A percentile compares a stretch with the other conserved stretches of the same genome.
phyloP scores from a whole-genome alignment of 2,329 filamentous ascomycete genomes.

The Dryadomyces quercivorus region DNA sequence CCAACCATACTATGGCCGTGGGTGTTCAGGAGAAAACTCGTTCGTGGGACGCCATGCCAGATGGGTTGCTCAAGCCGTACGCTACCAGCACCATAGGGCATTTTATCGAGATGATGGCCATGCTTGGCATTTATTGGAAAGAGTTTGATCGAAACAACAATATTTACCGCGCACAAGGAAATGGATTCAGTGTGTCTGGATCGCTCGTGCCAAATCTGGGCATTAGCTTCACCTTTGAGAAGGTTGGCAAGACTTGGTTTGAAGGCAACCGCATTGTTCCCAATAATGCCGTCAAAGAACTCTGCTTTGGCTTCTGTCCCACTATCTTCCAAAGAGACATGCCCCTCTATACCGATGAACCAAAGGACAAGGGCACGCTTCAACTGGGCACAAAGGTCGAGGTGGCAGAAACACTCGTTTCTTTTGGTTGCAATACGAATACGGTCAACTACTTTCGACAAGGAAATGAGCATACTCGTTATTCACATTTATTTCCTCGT shows the following conservation, averaged over 20 bases:
- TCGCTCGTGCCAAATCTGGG: slow-evolving; percentile 35
- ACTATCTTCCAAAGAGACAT: slow-evolving; percentile 34
- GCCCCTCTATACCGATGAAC: slow-evolving; percentile 25
- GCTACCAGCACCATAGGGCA: slow-evolving; percentile 44
- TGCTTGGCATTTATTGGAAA: slow-evolving; percentile 45
- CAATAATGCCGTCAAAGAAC: slow-evolving; percentile 37
- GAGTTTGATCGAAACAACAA: slow-evolving; percentile 42
- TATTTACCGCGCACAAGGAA: slow-evolving; percentile 41
- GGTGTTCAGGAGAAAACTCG: slow-evolving; percentile 31
- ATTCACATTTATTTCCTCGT: slow-evolving; percentile 38
- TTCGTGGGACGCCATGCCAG: slow-evolving; percentile 41
- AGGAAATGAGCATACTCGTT: slow-evolving; percentile 21
- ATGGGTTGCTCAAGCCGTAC: slow-evolving; percentile 33
- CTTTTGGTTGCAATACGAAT: slow-evolving; percentile 42
- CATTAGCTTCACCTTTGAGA: slow-evolving; percentile 40
- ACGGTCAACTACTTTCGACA: slow-evolving; percentile 32
- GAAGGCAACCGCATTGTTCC: slow-evolving; percentile 38
- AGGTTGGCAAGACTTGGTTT: slow-evolving; percentile 35
- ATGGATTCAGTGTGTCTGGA: slow-evolving; percentile 38
- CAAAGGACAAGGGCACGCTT: slow-evolving; percentile 29
- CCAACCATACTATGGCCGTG: slow-evolving; percentile 27
- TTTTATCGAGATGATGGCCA: slow-evolving; percentile 39
- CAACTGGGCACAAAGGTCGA: slow-evolving; percentile 35
- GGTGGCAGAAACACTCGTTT: slow-evolving; percentile 36
- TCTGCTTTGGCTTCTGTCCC: slow-evolving; percentile 43